phyloP scores from a whole-genome alignment of 148 eudicot genomes.

The Beta vulgaris region DNA sequence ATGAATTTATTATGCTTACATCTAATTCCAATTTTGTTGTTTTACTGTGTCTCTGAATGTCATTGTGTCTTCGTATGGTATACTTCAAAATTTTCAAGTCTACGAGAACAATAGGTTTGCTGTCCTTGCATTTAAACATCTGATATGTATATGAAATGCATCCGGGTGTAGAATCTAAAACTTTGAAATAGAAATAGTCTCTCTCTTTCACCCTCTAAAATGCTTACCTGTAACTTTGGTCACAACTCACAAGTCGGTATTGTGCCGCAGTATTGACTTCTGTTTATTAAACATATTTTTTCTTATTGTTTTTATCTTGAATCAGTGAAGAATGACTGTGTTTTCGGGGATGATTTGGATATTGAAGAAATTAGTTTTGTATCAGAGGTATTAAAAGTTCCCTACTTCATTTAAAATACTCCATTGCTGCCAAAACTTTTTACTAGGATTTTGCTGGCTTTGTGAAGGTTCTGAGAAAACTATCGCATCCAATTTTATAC shows the following conservation, averaged over 20 bases:
- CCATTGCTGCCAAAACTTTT: slow-evolving; percentile 4
- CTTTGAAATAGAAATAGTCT: not conserved
- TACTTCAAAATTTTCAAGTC: not conserved
- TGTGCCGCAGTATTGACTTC: not conserved
- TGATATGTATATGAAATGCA: not conserved
- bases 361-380: slow-evolving; percentile 68
- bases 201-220: not conserved
- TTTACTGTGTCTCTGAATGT: not conserved
- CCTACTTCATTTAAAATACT: not conserved
- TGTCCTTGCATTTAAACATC: not conserved
- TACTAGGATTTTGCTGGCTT: slow-evolving; percentile 2
- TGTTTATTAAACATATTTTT: not conserved
- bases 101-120: not conserved
- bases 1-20: not conserved
- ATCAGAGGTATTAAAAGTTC: slow-evolving; percentile 57
- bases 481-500: slow-evolving; percentile 58
- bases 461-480: slow-evolving; percentile 57
- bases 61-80: not conserved
- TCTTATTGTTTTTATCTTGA: slow-evolving; percentile 16
- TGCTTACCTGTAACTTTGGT: not conserved
- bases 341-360: slow-evolving; percentile 87
- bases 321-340: slow-evolving; percentile 95
- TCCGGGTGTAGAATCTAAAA: not conserved
- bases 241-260: not conserved
- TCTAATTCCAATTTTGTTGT: not conserved